phyloP scores from a whole-genome alignment of 1,139 yeast genomes.

The Suhomyces guaymorum region DNA sequence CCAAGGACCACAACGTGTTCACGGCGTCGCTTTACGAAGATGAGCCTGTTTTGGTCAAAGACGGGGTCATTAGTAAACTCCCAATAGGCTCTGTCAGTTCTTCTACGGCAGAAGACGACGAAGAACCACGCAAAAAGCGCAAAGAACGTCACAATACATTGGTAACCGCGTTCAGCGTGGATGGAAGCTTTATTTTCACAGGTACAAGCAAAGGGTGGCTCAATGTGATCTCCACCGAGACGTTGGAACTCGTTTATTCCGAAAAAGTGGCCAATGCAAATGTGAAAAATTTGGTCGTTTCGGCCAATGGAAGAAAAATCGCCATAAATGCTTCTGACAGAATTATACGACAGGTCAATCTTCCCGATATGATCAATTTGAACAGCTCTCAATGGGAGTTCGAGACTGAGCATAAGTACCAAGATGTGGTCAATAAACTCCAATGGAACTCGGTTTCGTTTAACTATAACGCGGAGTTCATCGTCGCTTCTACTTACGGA shows the following conservation, averaged over 20 bases:
- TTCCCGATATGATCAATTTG: constrained; percentile 50
- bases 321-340: constrained; percentile 84
- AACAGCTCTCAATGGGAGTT: constrained; percentile 44
- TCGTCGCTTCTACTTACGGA: constrained; percentile 87
- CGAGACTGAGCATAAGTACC: constrained; percentile 79
- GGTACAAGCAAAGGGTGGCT: constrained; percentile 86
- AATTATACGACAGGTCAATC: constrained; percentile 66
- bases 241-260: constrained; percentile 43
- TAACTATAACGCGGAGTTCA: constrained; percentile 77
- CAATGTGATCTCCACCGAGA: constrained; percentile 45
- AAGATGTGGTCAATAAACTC: constrained; percentile 83
- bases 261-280: constrained; percentile 65
- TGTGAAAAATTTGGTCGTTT: constrained; percentile 67
- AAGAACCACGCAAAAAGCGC: constrained; percentile 21
- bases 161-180: constrained; percentile 39
- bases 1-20: constrained; percentile 43
- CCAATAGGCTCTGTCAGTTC: constrained; percentile 6
- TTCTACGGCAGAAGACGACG: constrained; percentile 21
- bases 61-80: constrained; percentile 12
- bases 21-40: constrained; percentile 54
- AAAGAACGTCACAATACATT: constrained; percentile 32
- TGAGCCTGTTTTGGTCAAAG: constrained; percentile 43
- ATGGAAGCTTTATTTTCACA: constrained; percentile 56
- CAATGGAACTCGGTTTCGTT: constrained; percentile 88
- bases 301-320: constrained; percentile 65